Evolutionary conservation across 2,329 filamentous ascomycete genomes (phyloP), one percentile per base, ranked within the genome.

Genomic region (Phaeomoniella chlamydospora): DNA sequence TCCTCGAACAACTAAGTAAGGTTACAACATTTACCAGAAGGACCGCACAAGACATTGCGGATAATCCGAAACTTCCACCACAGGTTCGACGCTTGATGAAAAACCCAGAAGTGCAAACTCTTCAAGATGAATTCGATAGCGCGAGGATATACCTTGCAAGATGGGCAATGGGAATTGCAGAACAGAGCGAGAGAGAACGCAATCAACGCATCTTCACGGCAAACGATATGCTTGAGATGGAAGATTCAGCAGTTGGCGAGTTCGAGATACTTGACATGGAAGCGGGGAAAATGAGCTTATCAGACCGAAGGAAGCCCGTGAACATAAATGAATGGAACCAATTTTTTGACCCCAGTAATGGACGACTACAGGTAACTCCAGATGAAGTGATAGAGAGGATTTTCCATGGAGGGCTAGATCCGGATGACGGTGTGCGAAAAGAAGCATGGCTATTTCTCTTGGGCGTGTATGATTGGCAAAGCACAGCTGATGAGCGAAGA

Each of bases 131-230:
- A 53, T 98, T 94, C 48, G 92, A 98, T 62, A 94, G 86, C 49
- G 90, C 92, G 3, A 74, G 90, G 44, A 70, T 98, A 40, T 98
- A 98, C 52, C 68, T 98, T 29, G 90, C 90, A 15, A 72, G 90
- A 43, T 98, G 90, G 90, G 90, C 90, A 2, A 96, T 98, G 90
- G 86, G 86, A 5, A 94, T 98, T 44, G 87, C 90, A 0, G 92
- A 98, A 55, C 90, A 98, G 61, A 88, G 87, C 49, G 90, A 98
- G 51, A 70, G 77, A 29, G 90, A 98, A 48, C 68, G 80, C 15
- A 82, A 77, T 35, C 80, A 87, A 55, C 70, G 87, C 33, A 87
- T 94, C 51, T 98, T 86, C 82, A 94, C 87, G 0, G 88, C 85
- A 1, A 78, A 77, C 44, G 90, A 98, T 58, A 80, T 94, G 3